phyloP scores from a whole-genome alignment of 768 basidiomycete species.

The Pulveroboletus sp. region DNA sequence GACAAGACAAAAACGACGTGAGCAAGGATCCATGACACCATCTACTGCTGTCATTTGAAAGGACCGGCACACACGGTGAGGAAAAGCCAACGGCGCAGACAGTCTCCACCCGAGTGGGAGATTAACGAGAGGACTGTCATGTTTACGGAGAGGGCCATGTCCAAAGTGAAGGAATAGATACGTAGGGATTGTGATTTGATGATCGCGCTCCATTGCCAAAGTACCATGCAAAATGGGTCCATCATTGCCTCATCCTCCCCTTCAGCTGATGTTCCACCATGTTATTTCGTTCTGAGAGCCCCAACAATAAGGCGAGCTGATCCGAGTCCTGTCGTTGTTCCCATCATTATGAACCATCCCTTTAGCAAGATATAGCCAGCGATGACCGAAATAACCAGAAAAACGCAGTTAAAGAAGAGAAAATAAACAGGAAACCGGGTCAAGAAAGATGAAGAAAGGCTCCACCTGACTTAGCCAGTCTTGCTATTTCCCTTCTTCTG shows the following conservation, averaged over 20 bases:
- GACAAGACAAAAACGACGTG: constrained; percentile 1
- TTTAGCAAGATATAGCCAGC: constrained; percentile 28
- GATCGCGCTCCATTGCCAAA: constrained; percentile 20
- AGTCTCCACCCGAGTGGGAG: constrained; percentile 8
- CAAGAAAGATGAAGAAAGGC: constrained; percentile 25
- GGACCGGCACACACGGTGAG: not conserved
- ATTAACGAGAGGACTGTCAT: constrained; percentile 16
- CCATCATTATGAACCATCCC: constrained; percentile 17
- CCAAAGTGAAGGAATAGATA: constrained; percentile 32
- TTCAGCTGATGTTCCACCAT: constrained; percentile 12
- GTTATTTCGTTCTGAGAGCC: constrained; percentile 11
- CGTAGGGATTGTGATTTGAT: constrained; percentile 23
- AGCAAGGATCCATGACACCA: constrained; percentile 4
- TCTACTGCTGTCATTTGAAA: not conserved
- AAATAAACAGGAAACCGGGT: constrained; percentile 27
- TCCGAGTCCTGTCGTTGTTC: constrained; percentile 15
- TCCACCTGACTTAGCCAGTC: constrained; percentile 39
- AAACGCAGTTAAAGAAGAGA: constrained; percentile 26
- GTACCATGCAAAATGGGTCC: constrained; percentile 21
- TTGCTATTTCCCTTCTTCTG: constrained; percentile 95
- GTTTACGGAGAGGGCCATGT: constrained; percentile 19
- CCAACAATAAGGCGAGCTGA: constrained; percentile 6
- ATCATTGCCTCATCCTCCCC: constrained; percentile 15
- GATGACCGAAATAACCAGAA: constrained; percentile 19
- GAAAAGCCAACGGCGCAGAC: constrained; percentile 5